Evolutionary conservation across 2,329 filamentous ascomycete genomes (phyloP).

Genomic region (Pseudogymnoascus sp.): DNA sequence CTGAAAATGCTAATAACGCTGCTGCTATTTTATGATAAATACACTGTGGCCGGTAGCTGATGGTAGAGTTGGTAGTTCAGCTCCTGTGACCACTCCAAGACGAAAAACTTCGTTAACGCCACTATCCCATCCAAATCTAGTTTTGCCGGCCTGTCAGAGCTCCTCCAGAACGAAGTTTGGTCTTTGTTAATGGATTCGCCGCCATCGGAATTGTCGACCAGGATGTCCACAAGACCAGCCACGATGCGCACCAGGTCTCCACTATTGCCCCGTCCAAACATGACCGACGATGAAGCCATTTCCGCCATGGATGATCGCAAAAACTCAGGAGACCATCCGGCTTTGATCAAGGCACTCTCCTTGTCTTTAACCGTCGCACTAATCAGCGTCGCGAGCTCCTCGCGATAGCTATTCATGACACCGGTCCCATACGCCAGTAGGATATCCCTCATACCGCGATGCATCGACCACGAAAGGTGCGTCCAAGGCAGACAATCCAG

Average conservation of each 20-base stretch:
- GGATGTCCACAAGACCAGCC: slow-evolving; percentile 21
- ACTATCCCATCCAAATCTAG: slow-evolving; percentile 23
- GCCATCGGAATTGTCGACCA: not conserved
- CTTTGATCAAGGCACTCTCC: slow-evolving; percentile 15
- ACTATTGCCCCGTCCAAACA: slow-evolving; percentile 27
- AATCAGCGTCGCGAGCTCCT: slow-evolving; percentile 19
- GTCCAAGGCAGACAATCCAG: slow-evolving; percentile 30
- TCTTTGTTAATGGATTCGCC: slow-evolving; percentile 15
- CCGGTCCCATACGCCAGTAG: slow-evolving; percentile 25
- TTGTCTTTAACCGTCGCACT: slow-evolving; percentile 12
- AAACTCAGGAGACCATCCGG: slow-evolving; percentile 27
- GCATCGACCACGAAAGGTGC: slow-evolving; percentile 29
- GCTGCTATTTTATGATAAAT: not conserved
- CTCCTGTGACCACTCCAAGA: slow-evolving; percentile 31
- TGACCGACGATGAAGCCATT: slow-evolving; percentile 25
- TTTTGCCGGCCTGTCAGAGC: not conserved
- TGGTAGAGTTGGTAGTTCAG: slow-evolving; percentile 33
- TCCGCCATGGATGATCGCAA: slow-evolving; percentile 25
- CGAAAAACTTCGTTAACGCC: slow-evolving; percentile 29
- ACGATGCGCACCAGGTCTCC: slow-evolving; percentile 29
- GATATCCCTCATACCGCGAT: slow-evolving; percentile 29
- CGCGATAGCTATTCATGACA: slow-evolving; percentile 24
- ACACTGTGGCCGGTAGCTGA: slow-evolving; percentile 22
- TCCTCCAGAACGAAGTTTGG: slow-evolving; percentile 8
- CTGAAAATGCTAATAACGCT: not conserved